Evolutionary conservation across 352 stramenopile species (phyloP).

Genomic region (Pythium sukuiense): DNA sequence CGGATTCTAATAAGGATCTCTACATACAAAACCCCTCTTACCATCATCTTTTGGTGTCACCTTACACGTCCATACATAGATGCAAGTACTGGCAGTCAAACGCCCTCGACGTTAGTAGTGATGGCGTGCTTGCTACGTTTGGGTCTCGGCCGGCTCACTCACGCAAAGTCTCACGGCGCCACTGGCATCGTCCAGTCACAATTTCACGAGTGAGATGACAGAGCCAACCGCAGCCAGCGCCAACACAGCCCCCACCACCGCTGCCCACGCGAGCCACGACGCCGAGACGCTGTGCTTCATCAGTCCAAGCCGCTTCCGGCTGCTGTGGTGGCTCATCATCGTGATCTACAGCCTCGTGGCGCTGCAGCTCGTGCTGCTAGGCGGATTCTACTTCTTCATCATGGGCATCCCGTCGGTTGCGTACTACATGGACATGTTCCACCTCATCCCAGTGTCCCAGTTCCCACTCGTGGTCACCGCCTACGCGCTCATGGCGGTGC

Average conservation of each 20-base stretch:
- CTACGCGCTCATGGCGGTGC: conserved; percentile 2
- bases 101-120: too few relatives aligned
- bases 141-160: too few relatives aligned
- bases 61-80: background rate
- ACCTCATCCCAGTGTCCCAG: conserved; percentile 8
- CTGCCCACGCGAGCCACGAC: background rate
- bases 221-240: background rate
- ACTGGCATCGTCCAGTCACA: background rate
- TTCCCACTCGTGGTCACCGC: conserved; percentile 16
- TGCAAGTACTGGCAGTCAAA: background rate
- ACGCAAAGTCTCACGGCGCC: too few relatives aligned
- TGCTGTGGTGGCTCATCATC: conserved; percentile 11
- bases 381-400: conserved; percentile 22
- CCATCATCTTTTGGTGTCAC: background rate
- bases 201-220: background rate
- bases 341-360: conserved; percentile 14
- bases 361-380: conserved; percentile 10
- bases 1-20: conserved; percentile 2
- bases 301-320: background rate
- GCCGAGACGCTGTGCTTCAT: conserved; percentile 6
- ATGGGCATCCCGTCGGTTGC: conserved; percentile 16
- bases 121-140: too few relatives aligned
- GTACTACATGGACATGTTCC: conserved; percentile 27
- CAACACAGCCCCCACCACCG: background rate
- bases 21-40: background rate